Conservation (phyloP, 768 basidiomycete genomes). For the Kwoniella europaea region DNA sequence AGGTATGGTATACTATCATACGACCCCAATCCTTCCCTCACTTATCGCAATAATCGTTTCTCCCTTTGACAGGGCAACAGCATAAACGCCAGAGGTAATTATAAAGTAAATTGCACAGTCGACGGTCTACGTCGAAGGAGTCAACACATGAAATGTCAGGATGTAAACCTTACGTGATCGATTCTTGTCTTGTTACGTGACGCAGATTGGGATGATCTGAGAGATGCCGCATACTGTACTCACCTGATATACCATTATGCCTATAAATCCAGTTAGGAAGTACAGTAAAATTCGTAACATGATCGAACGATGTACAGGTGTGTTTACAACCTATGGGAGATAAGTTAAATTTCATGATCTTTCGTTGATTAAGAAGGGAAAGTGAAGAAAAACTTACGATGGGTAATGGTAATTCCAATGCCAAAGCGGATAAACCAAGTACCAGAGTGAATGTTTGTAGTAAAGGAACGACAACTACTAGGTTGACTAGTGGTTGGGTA, state of each 20-base stretch:
- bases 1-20: neutral
- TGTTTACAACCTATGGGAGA: conserved; percentile 43
- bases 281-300: conserved; percentile 69
- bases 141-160: neutral
- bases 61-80: conserved; percentile 68
- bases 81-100: conserved; percentile 72
- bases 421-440: conserved; percentile 66
- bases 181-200: no score
- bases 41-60: conserved; percentile 64
- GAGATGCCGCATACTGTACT: conserved; percentile 29
- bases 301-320: conserved; percentile 70
- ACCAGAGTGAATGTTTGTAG: conserved; percentile 73
- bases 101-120: conserved; percentile 81
- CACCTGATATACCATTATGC: conserved; percentile 78
- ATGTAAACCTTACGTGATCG: neutral
- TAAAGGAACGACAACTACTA: conserved; percentile 79
- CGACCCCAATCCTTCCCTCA: neutral
- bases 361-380: neutral
- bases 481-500: conserved; percentile 68
- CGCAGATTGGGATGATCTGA: no score
- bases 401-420: conserved; percentile 75
- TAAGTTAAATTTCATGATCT: conserved; percentile 18
- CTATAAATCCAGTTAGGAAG: conserved; percentile 68
- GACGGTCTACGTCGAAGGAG: conserved; percentile 67
- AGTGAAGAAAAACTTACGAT: conserved; percentile 21